Evolutionary conservation across 441 rosid genomes (phyloP).

Genomic region (Aleurites moluccanus): DNA sequence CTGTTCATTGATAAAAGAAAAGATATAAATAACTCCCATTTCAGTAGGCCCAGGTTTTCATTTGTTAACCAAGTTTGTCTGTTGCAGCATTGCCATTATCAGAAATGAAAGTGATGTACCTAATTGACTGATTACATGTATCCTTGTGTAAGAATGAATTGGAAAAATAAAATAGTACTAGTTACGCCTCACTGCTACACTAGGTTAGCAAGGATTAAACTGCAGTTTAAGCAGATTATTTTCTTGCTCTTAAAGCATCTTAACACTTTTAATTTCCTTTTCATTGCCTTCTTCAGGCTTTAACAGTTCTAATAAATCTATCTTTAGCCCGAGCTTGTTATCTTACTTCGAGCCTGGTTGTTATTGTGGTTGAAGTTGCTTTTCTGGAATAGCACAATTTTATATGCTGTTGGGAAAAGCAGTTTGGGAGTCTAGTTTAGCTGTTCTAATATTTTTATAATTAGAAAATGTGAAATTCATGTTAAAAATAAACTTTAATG

Average conservation of each 20-base stretch:
- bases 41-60: not conserved
- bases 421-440: too few species aligned
- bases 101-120: not conserved
- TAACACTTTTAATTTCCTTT: not conserved
- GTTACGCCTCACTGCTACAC: not conserved
- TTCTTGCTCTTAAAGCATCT: not conserved
- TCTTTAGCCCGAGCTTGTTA: not conserved
- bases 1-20: not conserved
- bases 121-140: not conserved
- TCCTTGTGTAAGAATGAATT: not conserved
- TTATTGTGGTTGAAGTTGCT: too few species aligned
- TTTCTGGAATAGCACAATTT: too few species aligned
- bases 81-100: not conserved
- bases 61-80: not conserved
- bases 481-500: too few species aligned
- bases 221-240: not conserved
- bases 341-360: too few species aligned
- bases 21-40: not conserved
- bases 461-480: too few species aligned
- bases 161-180: not conserved
- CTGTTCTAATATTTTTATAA: too few species aligned
- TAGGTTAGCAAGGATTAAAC: not conserved
- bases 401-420: too few species aligned
- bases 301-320: not conserved
- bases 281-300: not conserved